These are phyloP conservation scores for Boletus huronensis DNA, from an alignment of 768 basidiomycete genomes.

Conservation along the genomic window DNA sequence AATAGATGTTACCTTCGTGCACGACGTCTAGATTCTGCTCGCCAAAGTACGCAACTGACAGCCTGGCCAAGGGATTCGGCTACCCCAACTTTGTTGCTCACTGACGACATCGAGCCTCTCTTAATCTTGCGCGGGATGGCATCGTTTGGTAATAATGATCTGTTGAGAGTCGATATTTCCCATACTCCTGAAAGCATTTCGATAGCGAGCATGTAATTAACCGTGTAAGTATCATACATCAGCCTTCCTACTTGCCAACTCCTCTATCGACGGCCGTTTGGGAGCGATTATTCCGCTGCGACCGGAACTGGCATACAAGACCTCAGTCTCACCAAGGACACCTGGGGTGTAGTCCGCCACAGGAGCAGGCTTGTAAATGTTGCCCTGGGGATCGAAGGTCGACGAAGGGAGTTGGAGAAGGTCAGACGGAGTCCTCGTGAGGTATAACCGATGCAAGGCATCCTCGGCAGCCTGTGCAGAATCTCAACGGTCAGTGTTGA, in stretches of 20 bases:
- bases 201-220: constrained; percentile 28
- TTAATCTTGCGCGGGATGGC: background rate
- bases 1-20: background rate
- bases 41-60: background rate
- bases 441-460: constrained; percentile 75
- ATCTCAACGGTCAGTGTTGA: background rate
- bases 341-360: constrained; percentile 52
- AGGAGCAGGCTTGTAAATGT: constrained; percentile 47
- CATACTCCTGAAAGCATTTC: constrained; percentile 1
- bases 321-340: constrained; percentile 57
- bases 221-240: constrained; percentile 27
- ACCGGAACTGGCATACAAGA: constrained; percentile 67
- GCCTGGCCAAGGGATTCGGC: no score
- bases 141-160: background rate
- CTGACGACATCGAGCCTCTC: background rate
- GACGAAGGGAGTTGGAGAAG: constrained; percentile 67
- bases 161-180: background rate
- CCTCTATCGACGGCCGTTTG: constrained; percentile 28
- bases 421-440: constrained; percentile 72
- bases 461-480: constrained; percentile 74
- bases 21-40: background rate
- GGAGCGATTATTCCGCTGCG: constrained; percentile 42
- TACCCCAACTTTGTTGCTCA: background rate
- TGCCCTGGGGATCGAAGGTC: constrained; percentile 62
- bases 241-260: constrained; percentile 15